Base-by-base conservation (phyloP, 2,329 filamentous ascomycete genomes). In the Chaetomiaceae sp. region DNA sequence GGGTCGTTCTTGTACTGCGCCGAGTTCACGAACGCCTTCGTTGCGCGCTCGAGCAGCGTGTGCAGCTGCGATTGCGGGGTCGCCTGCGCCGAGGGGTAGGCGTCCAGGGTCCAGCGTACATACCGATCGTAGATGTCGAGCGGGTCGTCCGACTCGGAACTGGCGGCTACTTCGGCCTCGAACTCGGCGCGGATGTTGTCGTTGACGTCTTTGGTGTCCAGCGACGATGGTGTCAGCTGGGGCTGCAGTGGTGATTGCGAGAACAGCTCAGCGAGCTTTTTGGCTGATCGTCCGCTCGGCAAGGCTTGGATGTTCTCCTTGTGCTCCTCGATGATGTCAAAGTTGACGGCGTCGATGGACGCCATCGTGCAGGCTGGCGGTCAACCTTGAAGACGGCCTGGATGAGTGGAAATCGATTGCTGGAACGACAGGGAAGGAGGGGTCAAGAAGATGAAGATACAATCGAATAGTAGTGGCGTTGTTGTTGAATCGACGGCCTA, bases 221-320 rank as follows among this genome's bases (percentile, higher is more conserved):
- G 76, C 4, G 87, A 84, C 30, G 81, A 84, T 6, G 83, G 79
- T 7, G 79, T 76, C 17, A 74, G 65, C 65, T 47, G 75, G 70
- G 75, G 75, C 45, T 80, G 74, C 27, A 78, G 68, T 33, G 76
- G 73, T 33, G 78, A 74, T 45, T 86, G 74, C 51, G 89, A 84
- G 75, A 88, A 89, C 26, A 88, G 79, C 45, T 89, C 79, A 24
- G 84, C 89, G 42, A 98, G 83, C 44, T 93, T 90, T 69, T 83
- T 87, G 37, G 91, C 93, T 33, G 91, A 97, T 55, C 93, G 74
- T 18, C 78, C 93, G 52, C 88, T 86, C 14, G 91, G 90, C 11
- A 98, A 76, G 18, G 89, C 83, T 67, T 96, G 90, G 47, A 98
- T 96, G 68, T 98, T 98, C 70, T 98, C 93, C 69, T 98, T 98